phyloP scores from a whole-genome alignment of 352 stramenopile species.

The Blastocystis hominis region DNA sequence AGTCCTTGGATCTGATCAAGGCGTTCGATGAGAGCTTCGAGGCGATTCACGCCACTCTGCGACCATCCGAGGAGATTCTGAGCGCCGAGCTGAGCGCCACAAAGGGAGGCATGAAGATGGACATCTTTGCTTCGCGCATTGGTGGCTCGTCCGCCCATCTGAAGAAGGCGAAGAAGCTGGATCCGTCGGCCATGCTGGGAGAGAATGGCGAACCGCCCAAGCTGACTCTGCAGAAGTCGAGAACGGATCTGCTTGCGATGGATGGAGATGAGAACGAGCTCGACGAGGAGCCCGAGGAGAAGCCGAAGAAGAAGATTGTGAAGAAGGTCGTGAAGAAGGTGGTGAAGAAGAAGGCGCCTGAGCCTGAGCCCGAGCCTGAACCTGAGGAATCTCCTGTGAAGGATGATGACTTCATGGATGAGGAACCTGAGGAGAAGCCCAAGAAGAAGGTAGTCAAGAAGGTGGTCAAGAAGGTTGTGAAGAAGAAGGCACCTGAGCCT shows the following conservation, averaged over 20 bases:
- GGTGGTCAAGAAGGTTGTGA: constrained; percentile 28
- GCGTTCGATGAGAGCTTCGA: constrained; percentile 20
- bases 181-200: constrained; percentile 38
- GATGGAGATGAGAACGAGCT: neutral
- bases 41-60: neutral
- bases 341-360: constrained; percentile 27
- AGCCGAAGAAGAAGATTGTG: constrained; percentile 49
- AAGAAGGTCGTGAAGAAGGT: constrained; percentile 25
- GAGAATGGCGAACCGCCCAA: neutral
- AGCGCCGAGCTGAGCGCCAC: neutral
- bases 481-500: constrained; percentile 52
- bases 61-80: neutral
- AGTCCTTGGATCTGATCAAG: constrained; percentile 38
- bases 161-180: constrained; percentile 12
- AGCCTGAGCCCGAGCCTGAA: neutral
- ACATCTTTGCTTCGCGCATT: constrained; percentile 10
- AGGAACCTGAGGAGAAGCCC: neutral
- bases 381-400: neutral
- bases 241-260: neutral
- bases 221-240: constrained; percentile 26
- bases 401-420: neutral
- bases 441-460: constrained; percentile 58
- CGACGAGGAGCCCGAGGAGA: neutral
- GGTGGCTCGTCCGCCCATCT: neutral
- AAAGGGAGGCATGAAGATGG: neutral